Base-by-base conservation (phyloP, 805 yeast genomes). In the Crinitomyces ghanaensis region DNA sequence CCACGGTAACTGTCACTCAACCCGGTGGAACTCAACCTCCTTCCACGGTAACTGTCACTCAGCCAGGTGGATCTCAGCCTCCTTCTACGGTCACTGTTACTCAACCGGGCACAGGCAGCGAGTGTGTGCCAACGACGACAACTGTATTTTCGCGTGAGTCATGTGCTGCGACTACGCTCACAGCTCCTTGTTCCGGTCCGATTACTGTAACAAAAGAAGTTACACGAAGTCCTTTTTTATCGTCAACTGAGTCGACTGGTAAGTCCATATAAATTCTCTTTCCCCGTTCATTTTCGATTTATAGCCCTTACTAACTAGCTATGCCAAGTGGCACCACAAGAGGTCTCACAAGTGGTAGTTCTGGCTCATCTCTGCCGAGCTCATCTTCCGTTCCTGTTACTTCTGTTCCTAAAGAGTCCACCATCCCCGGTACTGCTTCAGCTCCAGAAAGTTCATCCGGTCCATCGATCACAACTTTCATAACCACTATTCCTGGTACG, bases 341-440 rank as follows among this genome's bases (percentile, higher is more conserved):
- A 28, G 54, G 56, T 53, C 57, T 50, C 56, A 51, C 56, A 30
- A 50, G 56, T 51, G 47, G 54, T 46, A 38, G 50, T 39, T 38
- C 49, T 51, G 51, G 55, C 53, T 46, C 50, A 23, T 13, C 36
- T 22, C 21, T 21, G 28, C 18, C 35, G 18, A 28, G 31, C 37
- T 6, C 34, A 20, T 31, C 21, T 31, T 18, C 18, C 21, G 21
- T 33, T 23, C 17, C 11, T 4, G 36, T 13, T n/a, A n/a, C 33
- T 14, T 23, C 15, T 14, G 19, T 35, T 31, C 31, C 35, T 23
- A 19, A 17, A 5, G 11, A 21, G 11, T 21, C 24, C 24, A 21
- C 11, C 24, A 21, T 21, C n/a, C 11, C 24, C 24, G n/a, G n/a
- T 17, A 18, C 37, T 32, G 29, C 36, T 2, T 5, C 30, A n/a